Evolutionary conservation across 257 asterid species (phyloP).

Genomic region (Petrea volubilis): DNA sequence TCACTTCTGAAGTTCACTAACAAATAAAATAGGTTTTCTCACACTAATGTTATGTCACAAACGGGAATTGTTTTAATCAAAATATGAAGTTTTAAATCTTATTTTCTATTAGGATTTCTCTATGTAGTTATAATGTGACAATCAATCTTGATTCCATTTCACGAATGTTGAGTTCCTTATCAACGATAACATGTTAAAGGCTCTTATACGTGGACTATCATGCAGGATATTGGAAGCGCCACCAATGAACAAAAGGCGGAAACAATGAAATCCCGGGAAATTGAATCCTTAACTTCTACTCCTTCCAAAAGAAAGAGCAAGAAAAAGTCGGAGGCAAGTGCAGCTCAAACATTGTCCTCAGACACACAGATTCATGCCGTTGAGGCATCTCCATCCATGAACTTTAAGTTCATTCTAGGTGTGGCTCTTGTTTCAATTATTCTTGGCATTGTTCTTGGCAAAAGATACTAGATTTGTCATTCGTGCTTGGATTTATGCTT

Average conservation of each 20-base stretch:
- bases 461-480: slow-evolving; percentile 49
- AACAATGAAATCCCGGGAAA: slow-evolving; percentile 54
- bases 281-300: slow-evolving; percentile 38
- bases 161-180: too few relatives aligned
- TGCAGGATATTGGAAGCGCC: slow-evolving; percentile 46
- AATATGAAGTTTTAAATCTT: too few relatives aligned
- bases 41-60: too few relatives aligned
- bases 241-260: slow-evolving; percentile 39
- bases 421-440: slow-evolving; percentile 81
- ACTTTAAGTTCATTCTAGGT: slow-evolving; percentile 56
- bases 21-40: too few relatives aligned
- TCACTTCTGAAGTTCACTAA: background rate
- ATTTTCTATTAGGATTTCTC: background rate
- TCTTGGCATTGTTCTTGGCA: slow-evolving; percentile 71
- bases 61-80: too few relatives aligned
- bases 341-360: slow-evolving; percentile 41
- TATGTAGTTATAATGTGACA: background rate
- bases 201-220: slow-evolving; percentile 3
- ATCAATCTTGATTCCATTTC: background rate
- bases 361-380: slow-evolving; percentile 40
- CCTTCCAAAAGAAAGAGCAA: slow-evolving; percentile 70
- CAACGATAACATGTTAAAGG: too few relatives aligned
- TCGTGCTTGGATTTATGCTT: slow-evolving; percentile 12
- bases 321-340: slow-evolving; percentile 56
- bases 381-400: slow-evolving; percentile 42